phyloP scores from a whole-genome alignment of 202 grass and related monocot species.

The Setaria viridis region DNA sequence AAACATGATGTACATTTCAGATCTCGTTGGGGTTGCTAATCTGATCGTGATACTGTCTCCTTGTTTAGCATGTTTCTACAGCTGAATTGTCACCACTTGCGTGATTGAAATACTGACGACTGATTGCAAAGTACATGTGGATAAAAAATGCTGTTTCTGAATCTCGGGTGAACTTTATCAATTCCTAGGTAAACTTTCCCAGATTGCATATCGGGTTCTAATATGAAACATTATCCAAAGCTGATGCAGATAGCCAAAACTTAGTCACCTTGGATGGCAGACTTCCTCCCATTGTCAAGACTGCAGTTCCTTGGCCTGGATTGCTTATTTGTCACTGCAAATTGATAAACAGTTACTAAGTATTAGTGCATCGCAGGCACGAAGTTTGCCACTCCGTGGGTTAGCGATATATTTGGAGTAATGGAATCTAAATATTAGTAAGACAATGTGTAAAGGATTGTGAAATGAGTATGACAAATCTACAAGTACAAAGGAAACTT shows the following conservation, averaged over 20 bases:
- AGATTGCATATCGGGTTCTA: slow-evolving; percentile 8
- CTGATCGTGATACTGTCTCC: not conserved
- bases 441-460: not conserved
- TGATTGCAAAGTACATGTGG: not conserved
- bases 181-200: not conserved
- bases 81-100: not conserved
- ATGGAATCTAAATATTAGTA: no score
- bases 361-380: not conserved
- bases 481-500: no score
- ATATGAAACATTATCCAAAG: slow-evolving; percentile 1
- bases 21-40: not conserved
- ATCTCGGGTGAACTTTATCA: not conserved
- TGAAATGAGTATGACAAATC: not conserved
- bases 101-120: not conserved
- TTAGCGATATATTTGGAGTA: no score
- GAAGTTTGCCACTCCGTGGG: not conserved
- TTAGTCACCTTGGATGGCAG: not conserved
- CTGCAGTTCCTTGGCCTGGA: slow-evolving; percentile 21
- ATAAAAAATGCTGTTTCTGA: not conserved
- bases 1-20: slow-evolving; percentile 6
- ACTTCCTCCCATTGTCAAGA: not conserved
- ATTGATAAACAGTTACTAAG: not conserved
- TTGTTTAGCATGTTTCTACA: not conserved
- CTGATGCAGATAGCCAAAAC: not conserved
- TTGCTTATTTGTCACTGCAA: slow-evolving; percentile 39